Evolutionary conservation across 2,329 filamentous ascomycete genomes (phyloP), one percentile per base, ranked within the genome.

Genomic region (Fusarium incarnatum): DNA sequence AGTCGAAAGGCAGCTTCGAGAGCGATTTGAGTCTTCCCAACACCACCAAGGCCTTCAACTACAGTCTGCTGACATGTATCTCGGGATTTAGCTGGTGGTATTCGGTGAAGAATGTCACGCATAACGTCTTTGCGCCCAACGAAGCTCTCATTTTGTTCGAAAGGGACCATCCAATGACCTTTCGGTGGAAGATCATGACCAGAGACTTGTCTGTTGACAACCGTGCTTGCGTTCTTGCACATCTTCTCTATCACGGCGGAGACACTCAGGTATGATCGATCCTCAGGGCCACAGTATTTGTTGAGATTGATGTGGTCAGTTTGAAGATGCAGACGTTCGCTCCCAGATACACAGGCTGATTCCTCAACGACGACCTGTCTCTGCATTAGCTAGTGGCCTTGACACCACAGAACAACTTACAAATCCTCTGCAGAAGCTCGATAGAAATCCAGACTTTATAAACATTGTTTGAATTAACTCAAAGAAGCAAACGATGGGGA

Each of bases 51-150:
- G 0, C 37, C 50, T 10, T 54, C 20, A 15, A 54, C 25, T 9
- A 32, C 37, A 7, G 37, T 23, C 10, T 2, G 6, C 25, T 54
- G 37, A 25, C 20, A 30, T 15, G 20, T 13, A 10, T 54, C 8
- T 13, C 15, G 7, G 10, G n/a, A 5, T 1, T 6, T 3, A 2
- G 4, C 5, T 15, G 34, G 11, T 1, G 16, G 3, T 4, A 47
- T 37, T 9, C 32, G 40, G 9, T 16, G 15, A 4, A 48, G 23
- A 7, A 54, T 18, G 5, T 10, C 15, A 4, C 34, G 16, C 7
- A 47, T 23, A 1, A 53, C 20, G 8, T 16, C 15, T 8, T 41
- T 16, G 7, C 32, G 25, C 4, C 27, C 27, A 5, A 60, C 27
- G 3, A 60, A 48, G 2, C 37, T 8, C 8, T 41, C 18, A 8